Evolutionary conservation across 2,329 filamentous ascomycete genomes (phyloP).

Genomic region (Cordyceps militaris): DNA sequence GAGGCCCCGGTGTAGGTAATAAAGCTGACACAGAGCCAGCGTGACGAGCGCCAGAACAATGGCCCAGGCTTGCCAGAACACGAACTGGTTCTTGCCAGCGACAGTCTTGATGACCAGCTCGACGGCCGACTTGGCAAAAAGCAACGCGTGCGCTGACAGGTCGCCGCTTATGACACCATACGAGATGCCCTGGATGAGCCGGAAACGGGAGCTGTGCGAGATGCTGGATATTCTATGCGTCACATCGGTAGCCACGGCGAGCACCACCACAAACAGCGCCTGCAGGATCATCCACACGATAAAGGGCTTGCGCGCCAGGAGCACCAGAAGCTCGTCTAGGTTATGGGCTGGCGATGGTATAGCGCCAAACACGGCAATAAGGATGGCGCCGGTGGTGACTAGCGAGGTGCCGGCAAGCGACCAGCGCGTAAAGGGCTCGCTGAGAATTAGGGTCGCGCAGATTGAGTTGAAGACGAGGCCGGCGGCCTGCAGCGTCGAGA

Average conservation of each 20-base stretch:
- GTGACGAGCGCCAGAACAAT: conserved; percentile 75
- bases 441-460: conserved; percentile 86
- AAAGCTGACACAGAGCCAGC: conserved; percentile 83
- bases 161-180: conserved; percentile 91
- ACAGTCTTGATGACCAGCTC: conserved; percentile 84
- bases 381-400: conserved; percentile 77
- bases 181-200: conserved; percentile 71
- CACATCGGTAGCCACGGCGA: conserved; percentile 57
- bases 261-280: conserved; percentile 60
- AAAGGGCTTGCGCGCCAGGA: conserved; percentile 70
- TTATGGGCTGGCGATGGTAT: conserved; percentile 90
- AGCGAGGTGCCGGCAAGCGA: conserved; percentile 86
- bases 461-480: conserved; percentile 98
- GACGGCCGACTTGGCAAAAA: conserved; percentile 93
- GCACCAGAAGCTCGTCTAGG: conserved; percentile 68
- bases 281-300: conserved; percentile 85
- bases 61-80: conserved; percentile 90
- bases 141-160: conserved; percentile 83
- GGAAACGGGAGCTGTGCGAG: conserved; percentile 58
- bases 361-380: conserved; percentile 91
- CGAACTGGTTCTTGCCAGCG: conserved; percentile 86
- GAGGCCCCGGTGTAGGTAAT: conserved; percentile 88
- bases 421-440: conserved; percentile 89
- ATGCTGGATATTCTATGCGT: conserved; percentile 44
- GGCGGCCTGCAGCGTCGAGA: conserved; percentile 91